These are phyloP conservation scores for Escallonia herrerae DNA, from an alignment of 129 eudicot genomes.

Conservation along the genomic window DNA sequence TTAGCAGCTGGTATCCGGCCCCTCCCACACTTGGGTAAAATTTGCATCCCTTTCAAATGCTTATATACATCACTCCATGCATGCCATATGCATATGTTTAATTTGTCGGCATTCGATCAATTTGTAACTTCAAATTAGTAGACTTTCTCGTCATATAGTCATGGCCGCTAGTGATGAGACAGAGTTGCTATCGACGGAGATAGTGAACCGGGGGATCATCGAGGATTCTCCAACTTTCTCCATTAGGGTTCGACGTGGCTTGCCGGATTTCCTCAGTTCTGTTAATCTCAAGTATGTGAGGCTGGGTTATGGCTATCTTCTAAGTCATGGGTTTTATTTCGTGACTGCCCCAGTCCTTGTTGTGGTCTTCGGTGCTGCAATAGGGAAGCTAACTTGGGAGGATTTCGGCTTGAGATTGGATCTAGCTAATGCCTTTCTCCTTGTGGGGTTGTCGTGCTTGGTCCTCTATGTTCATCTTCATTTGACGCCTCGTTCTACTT, in stretches of 20 bases:
- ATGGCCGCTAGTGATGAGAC: neutral
- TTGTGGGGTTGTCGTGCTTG: conserved; percentile 21
- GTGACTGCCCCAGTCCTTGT: conserved; percentile 17
- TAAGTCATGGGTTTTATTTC: conserved; percentile 23
- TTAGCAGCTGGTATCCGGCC: no score
- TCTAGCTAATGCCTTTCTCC: neutral
- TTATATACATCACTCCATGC: no score
- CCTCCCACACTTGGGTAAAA: no score
- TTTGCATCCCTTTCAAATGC: neutral
- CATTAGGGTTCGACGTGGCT: conserved; percentile 27
- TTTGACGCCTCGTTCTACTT: conserved; percentile 26
- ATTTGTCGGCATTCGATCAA: no score
- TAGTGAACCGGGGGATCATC: conserved; percentile 21
- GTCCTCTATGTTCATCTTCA: conserved; percentile 12
- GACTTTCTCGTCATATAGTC: no score
- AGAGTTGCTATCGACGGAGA: conserved; percentile 33
- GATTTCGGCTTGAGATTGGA: conserved; percentile 10
- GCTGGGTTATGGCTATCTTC: conserved; percentile 32
- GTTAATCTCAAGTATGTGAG: conserved; percentile 40
- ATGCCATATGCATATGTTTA: no score
- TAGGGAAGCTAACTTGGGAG: conserved; percentile 21
- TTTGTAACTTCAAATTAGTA: neutral
- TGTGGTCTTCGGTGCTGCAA: conserved; percentile 7
- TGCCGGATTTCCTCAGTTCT: conserved; percentile 34
- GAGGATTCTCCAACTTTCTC: conserved; percentile 24